Evolutionary conservation across 495 filamentous ascomycete genomes (phyloP).

Genomic region (Aspergillus conjunctus): DNA sequence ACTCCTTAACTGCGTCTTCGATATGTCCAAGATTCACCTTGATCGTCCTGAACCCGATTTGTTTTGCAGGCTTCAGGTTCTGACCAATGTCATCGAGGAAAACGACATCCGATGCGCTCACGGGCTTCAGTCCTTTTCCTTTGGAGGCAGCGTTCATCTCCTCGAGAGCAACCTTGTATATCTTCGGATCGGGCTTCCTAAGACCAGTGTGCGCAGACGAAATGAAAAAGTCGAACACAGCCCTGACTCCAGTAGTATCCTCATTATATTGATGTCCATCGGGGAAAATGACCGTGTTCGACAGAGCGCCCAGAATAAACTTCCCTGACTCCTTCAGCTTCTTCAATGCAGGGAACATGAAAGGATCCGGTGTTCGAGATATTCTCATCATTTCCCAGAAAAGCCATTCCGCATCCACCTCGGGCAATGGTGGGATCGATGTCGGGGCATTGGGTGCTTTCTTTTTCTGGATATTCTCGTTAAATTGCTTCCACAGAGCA

Average conservation of each 20-base stretch:
- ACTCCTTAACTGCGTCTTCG: slow-evolving; percentile 71
- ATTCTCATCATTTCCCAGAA: slow-evolving; percentile 93
- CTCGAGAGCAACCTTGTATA: slow-evolving; percentile 74
- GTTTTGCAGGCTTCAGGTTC: slow-evolving; percentile 82
- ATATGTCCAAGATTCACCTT: slow-evolving; percentile 79
- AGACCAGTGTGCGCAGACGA: slow-evolving; percentile 83
- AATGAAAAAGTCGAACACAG: slow-evolving; percentile 80
- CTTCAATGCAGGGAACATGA: slow-evolving; percentile 83
- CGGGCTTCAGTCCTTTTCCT: slow-evolving; percentile 53
- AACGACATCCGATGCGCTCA: slow-evolving; percentile 68
- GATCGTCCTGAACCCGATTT: slow-evolving; percentile 76
- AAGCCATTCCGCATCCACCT: slow-evolving; percentile 75
- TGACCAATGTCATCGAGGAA: slow-evolving; percentile 97
- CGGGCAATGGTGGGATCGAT: slow-evolving; percentile 63
- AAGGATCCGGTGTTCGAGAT: slow-evolving; percentile 72
- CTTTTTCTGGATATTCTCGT: slow-evolving; percentile 41
- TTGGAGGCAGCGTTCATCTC: slow-evolving; percentile 63
- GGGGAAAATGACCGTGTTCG: slow-evolving; percentile 86
- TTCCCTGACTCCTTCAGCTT: slow-evolving; percentile 61
- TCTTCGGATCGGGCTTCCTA: slow-evolving; percentile 80
- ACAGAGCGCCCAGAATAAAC: slow-evolving; percentile 79
- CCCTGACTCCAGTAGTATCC: slow-evolving; percentile 51
- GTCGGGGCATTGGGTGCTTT: slow-evolving; percentile 27
- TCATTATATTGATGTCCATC: slow-evolving; percentile 59
- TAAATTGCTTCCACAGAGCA: slow-evolving; percentile 65